Evolutionary conservation across 371 early-diverging fungal species (phyloP).

Genomic region (Mucor circinelloides): DNA sequence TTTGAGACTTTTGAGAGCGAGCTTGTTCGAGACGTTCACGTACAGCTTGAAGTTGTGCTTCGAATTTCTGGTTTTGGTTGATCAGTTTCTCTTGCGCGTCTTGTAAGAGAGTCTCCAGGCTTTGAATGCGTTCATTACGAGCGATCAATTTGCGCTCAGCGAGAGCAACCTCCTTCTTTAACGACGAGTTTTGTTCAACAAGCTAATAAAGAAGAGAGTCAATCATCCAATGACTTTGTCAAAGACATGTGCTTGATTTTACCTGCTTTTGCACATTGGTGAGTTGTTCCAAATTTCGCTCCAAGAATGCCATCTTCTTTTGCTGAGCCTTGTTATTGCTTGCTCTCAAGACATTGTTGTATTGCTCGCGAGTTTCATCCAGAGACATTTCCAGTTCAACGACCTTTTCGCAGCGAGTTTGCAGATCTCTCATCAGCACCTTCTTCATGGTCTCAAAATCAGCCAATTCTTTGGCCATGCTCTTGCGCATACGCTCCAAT

Average conservation of each 20-base stretch:
- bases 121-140: constrained; percentile 92
- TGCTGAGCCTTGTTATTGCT: constrained; percentile 85
- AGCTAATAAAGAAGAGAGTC: constrained; percentile 51
- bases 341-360: constrained; percentile 79
- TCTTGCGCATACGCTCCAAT: constrained; percentile 85
- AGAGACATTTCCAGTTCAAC: constrained; percentile 94
- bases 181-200: constrained; percentile 90
- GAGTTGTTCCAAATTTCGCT: constrained; percentile 94
- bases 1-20: constrained; percentile 56
- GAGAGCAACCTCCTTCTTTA: constrained; percentile 91
- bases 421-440: constrained; percentile 93
- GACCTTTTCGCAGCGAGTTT: constrained; percentile 92
- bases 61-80: constrained; percentile 84
- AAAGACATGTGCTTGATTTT: constrained; percentile 52
- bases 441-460: constrained; percentile 97
- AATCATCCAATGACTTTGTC: neutral
- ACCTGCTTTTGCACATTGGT: constrained; percentile 90
- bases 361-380: constrained; percentile 91
- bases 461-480: constrained; percentile 87
- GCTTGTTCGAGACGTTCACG: constrained; percentile 79
- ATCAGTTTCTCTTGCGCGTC: constrained; percentile 77
- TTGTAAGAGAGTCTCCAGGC: constrained; percentile 83
- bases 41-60: constrained; percentile 73
- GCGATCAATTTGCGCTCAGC: constrained; percentile 90
- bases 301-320: constrained; percentile 94